These are phyloP conservation scores for Ceratocystis cacaofunesta DNA, from an alignment of 2,329 filamentous ascomycete species.

Conservation along the genomic window DNA sequence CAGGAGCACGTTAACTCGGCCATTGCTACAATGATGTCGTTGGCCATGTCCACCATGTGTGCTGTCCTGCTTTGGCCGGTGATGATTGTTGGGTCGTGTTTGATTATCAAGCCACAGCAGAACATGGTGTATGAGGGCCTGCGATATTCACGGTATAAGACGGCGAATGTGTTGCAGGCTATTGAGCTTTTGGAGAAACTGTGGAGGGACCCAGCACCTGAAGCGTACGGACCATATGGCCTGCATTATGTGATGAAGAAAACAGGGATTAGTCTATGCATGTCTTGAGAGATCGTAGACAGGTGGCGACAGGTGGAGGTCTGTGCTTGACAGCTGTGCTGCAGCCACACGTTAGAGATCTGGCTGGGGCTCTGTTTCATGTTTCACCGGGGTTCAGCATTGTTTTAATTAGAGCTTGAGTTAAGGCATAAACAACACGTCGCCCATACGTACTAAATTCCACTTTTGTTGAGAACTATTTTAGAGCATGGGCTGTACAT, in stretches of 20 bases:
- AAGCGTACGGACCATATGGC: conserved; percentile 16
- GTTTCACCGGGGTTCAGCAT: background rate
- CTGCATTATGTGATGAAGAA: conserved; percentile 17
- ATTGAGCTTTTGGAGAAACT: conserved; percentile 16
- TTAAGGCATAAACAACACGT: background rate
- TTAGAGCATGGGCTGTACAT: background rate
- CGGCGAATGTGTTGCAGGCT: conserved; percentile 15
- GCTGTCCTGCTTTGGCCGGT: conserved; percentile 15
- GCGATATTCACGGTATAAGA: conserved; percentile 15
- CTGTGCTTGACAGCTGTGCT: background rate
- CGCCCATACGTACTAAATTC: background rate
- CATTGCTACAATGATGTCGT: conserved; percentile 15
- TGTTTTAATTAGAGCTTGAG: background rate
- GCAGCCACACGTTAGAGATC: background rate
- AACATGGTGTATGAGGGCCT: conserved; percentile 17
- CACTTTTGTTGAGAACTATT: background rate
- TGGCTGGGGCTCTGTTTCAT: background rate
- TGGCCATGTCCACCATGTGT: conserved; percentile 16
- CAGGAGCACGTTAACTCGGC: conserved; percentile 16
- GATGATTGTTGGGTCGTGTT: conserved; percentile 15
- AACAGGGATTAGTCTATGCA: conserved; percentile 16
- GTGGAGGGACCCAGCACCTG: conserved; percentile 15
- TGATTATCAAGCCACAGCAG: conserved; percentile 17
- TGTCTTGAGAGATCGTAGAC: conserved; percentile 7
- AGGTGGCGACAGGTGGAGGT: background rate